Evolutionary conservation across 495 filamentous ascomycete genomes (phyloP), one percentile per base, ranked within the genome.

Genomic region (Hamigera avellanea): DNA sequence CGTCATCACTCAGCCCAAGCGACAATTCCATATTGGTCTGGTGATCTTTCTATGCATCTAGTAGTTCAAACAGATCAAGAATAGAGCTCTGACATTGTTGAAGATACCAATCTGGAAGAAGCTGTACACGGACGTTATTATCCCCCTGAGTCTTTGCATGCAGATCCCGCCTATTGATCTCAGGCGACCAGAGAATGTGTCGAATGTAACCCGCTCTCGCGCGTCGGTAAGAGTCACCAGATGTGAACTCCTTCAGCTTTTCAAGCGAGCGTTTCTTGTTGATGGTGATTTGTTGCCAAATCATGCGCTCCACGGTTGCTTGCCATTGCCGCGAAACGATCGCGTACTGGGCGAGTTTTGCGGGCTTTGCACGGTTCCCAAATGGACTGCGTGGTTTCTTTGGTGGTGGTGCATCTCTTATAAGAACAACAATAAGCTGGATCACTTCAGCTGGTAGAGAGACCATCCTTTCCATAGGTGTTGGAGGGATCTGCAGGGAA

Each of bases 251-350:
- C 6, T 33, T 4, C 32, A 17, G 15, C n/a, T 33, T 16, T 19
- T 33, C 32, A 19, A 33, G 14, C n/a, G 32, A 8, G n/a, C n/a
- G n/a, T n/a, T n/a, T n/a, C n/a, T n/a, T n/a, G n/a, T 33, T 33
- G 3, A 33, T 15, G 6, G 3, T 16, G 32, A 33, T 33, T 15
- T n/a, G 32, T 8, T 19, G 9, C 32, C 32, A 33, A 15, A 33
- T 15, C 6, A 33, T 33, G 3, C 10, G 10, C 32, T 33, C 32
- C 15, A 33, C 32, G 17, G n/a, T 18, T 33, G 32, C 32, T 33
- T 33, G 32, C 32, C 32, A 33, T 33, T 33, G 32, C 3, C 32
- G 32, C 10, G 32, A 33, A 18, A 33, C 7, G 17, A 18, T 33
- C 17, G 32, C 17, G 32, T 33, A 33, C 10, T 33, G 10, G 32